These are phyloP conservation scores for Solanum raphanifolium DNA, from an alignment of 257 asterid species.

Conservation along the genomic window DNA sequence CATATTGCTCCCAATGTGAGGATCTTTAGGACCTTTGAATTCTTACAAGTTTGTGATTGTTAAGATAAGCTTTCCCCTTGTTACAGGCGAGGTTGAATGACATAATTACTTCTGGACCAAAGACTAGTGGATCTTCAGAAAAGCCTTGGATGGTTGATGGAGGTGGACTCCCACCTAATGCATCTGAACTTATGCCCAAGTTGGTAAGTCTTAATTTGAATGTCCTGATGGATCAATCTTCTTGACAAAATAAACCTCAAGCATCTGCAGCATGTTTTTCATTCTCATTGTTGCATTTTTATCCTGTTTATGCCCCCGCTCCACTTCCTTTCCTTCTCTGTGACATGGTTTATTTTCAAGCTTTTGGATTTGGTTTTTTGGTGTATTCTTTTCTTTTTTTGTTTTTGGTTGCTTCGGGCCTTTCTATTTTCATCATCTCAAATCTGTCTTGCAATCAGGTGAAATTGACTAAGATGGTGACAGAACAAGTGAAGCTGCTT, in stretches of 20 bases:
- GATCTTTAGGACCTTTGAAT: not conserved
- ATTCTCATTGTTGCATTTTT: not conserved
- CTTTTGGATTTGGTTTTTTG: not conserved
- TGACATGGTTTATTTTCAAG: not conserved
- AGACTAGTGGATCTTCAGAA: constrained; percentile 8
- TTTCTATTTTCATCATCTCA: not conserved
- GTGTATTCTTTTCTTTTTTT: not conserved
- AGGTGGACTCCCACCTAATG: constrained; percentile 28
- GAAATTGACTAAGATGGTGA: constrained; percentile 73
- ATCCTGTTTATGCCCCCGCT: not conserved
- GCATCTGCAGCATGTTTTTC: not conserved
- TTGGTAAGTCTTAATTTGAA: constrained; percentile 10
- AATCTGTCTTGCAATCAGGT: constrained; percentile 29
- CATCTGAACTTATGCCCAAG: constrained; percentile 19
- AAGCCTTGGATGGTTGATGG: constrained; percentile 31
- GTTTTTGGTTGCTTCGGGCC: not conserved
- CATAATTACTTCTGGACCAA: constrained; percentile 14
- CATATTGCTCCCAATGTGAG: not conserved
- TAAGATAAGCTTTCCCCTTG: not conserved
- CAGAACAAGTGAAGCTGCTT: constrained; percentile 73
- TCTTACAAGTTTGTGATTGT: not conserved
- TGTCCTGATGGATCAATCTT: not conserved
- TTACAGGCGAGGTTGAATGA: constrained; percentile 18
- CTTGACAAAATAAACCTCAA: not conserved
- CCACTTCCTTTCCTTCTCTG: not conserved